Percentiles rank a stretch among this genome's conserved stretches.
Conservation (phyloP, 306 rosid species). For the Cucurbita pepo region DNA sequence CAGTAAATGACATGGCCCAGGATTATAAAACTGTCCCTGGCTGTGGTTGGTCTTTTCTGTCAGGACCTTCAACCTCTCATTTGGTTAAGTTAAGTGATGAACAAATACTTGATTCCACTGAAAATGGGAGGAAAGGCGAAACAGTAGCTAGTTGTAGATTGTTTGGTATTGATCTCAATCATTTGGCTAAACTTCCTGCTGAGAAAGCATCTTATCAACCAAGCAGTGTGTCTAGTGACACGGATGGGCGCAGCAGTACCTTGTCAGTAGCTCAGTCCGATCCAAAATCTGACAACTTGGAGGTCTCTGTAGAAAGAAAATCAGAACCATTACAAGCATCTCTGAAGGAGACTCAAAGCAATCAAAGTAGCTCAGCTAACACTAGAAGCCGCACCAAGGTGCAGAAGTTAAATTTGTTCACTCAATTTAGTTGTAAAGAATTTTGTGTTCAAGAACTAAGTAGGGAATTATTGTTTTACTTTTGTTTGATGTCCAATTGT, state of each 20-base stretch:
- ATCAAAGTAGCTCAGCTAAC: conserved; percentile 32
- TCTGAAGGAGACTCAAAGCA: conserved; percentile 43
- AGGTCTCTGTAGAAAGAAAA: conserved; percentile 29
- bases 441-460: not conserved
- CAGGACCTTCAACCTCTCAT: conserved; percentile 27
- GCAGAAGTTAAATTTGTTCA: not conserved
- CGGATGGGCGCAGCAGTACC: conserved; percentile 31
- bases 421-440: not conserved
- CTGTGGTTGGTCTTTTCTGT: conserved; percentile 23
- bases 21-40: conserved; percentile 38
- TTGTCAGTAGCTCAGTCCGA: conserved; percentile 33
- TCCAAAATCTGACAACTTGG: conserved; percentile 29
- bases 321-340: conserved; percentile 23
- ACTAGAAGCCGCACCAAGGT: conserved; percentile 92
- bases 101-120: conserved; percentile 26
- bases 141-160: conserved; percentile 37
- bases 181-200: conserved; percentile 7
- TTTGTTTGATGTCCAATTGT: conserved; percentile 3
- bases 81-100: conserved; percentile 29
- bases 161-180: conserved; percentile 59
- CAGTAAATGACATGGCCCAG: conserved; percentile 35
- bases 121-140: conserved; percentile 49
- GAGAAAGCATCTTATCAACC: conserved; percentile 28
- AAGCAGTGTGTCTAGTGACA: conserved; percentile 9
- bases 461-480: not conserved